A percentile compares a stretch with the other conserved stretches of the same genome.
These are phyloP conservation scores for Austroboletus eburneus DNA, from an alignment of 768 basidiomycete genomes.

Conservation along the genomic window DNA sequence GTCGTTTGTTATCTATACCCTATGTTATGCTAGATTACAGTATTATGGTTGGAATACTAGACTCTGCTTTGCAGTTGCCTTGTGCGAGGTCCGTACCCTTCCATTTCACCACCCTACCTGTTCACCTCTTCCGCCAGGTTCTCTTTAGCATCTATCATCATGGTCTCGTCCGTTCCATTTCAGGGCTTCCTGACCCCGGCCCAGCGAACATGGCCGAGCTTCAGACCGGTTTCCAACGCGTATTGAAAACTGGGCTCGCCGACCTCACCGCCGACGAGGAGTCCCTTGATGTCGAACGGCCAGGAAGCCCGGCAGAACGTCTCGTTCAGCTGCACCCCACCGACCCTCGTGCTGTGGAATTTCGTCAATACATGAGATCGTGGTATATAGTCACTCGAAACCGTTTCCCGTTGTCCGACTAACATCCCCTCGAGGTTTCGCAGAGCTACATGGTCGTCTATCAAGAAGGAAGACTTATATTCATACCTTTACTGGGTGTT, in stretches of 20 bases:
- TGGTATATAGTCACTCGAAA: conserved; percentile 29
- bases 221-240: conserved; percentile 52
- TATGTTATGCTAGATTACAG: conserved; percentile 42
- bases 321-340: conserved; percentile 53
- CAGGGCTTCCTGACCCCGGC: conserved; percentile 41
- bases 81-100: conserved; percentile 50
- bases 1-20: conserved; percentile 50
- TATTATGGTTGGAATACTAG: conserved; percentile 37
- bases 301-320: conserved; percentile 58
- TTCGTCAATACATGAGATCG: conserved; percentile 62
- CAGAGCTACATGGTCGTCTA: conserved; percentile 67
- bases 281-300: conserved; percentile 42
- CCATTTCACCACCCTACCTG: background rate
- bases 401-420: background rate
- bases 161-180: conserved; percentile 45
- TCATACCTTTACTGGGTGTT: conserved; percentile 84
- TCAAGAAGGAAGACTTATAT: conserved; percentile 58
- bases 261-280: conserved; percentile 54
- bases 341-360: conserved; percentile 72
- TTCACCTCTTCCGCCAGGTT: conserved; percentile 39
- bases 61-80: conserved; percentile 44
- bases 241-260: conserved; percentile 64
- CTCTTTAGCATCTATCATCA: conserved; percentile 66
- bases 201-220: conserved; percentile 54
- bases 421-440: conserved; percentile 50